phyloP scores from a whole-genome alignment of 768 basidiomycete genomes.

The Lentinula sp. region DNA sequence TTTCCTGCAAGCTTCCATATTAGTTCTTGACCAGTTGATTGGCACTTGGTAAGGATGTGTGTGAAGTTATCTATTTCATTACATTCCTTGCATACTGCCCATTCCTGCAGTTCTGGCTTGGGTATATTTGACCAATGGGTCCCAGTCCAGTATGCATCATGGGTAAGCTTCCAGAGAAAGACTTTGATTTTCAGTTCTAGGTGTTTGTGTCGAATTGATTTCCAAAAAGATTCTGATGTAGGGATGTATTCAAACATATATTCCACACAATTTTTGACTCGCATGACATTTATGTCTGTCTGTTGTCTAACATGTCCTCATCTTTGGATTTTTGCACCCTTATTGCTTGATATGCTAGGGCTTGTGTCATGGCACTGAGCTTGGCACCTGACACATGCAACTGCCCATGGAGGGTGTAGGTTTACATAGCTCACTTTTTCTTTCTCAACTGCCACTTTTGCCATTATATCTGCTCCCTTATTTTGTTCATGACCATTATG shows the following conservation, averaged over 20 bases:
- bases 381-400: conserved; percentile 15
- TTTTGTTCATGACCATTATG: conserved; percentile 15
- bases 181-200: neutral
- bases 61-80: conserved; percentile 9
- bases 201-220: neutral
- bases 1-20: conserved; percentile 10
- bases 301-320: neutral
- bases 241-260: conserved; percentile 1
- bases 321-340: neutral
- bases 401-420: neutral
- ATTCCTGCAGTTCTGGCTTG: neutral
- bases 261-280: neutral
- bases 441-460: conserved; percentile 11
- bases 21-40: conserved; percentile 9
- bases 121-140: conserved; percentile 10
- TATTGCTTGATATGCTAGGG: neutral
- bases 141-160: conserved; percentile 15
- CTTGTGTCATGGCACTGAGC: conserved; percentile 11
- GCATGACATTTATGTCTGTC: conserved; percentile 1
- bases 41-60: conserved; percentile 16
- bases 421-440: conserved; percentile 3
- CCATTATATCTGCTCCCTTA: conserved; percentile 17
- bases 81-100: conserved; percentile 10
- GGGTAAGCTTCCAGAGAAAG: conserved; percentile 14
- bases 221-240: neutral